These are phyloP conservation scores for Ceratocystiopsis brevicomis DNA, from an alignment of 2,329 filamentous ascomycete genomes.

Conservation along the genomic window DNA sequence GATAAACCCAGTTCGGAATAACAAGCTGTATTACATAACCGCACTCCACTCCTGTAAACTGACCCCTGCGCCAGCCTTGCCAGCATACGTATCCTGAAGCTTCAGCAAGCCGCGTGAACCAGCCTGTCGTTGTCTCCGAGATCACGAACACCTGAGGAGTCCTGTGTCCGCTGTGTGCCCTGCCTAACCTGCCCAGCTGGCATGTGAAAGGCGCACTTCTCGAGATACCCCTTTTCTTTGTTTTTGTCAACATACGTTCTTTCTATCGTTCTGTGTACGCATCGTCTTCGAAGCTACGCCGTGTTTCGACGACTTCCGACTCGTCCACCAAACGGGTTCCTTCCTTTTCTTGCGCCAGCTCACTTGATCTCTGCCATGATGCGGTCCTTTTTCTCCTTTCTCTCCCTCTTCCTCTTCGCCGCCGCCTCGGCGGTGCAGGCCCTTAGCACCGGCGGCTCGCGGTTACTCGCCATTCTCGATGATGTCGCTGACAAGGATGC, in stretches of 20 bases:
- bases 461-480: slow-evolving; percentile 73
- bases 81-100: slow-evolving; percentile 7
- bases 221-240: background rate
- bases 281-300: background rate
- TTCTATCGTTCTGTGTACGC: background rate
- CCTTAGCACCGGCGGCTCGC: slow-evolving; percentile 57
- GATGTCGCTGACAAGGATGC: slow-evolving; percentile 60
- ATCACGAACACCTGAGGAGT: too few species aligned
- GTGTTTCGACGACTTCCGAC: too few species aligned
- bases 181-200: background rate
- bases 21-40: background rate
- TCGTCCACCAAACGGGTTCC: too few species aligned
- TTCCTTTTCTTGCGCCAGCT: too few species aligned
- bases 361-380: too few species aligned
- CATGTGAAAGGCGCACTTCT: background rate
- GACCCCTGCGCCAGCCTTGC: background rate
- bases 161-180: too few species aligned
- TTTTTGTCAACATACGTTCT: background rate
- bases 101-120: background rate
- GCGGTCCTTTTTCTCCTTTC: background rate
- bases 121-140: too few species aligned
- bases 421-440: slow-evolving; percentile 52
- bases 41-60: too few species aligned
- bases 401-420: slow-evolving; percentile 35
- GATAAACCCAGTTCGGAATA: background rate